Evolutionary conservation across 805 yeast species (phyloP), one percentile per base, ranked within the genome.

Genomic region (Candida montana): DNA sequence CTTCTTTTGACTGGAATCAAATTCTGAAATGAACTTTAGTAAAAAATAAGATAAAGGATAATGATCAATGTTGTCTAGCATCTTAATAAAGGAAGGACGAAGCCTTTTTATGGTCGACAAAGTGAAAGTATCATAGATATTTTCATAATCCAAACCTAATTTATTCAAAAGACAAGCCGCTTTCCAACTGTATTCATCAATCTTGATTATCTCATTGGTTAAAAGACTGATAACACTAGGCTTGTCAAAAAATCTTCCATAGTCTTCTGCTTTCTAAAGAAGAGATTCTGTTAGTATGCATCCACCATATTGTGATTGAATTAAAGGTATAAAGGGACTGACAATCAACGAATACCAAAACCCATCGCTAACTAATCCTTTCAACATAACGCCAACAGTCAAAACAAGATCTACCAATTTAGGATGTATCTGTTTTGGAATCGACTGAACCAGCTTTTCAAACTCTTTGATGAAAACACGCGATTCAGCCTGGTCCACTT

Each of bases 131-230:
- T 21, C 15, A 15, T 37, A 44, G 7, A 44, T 34, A 19, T 42
- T 17, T 6, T 44, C 8, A 31, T 54, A 56, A 31, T 56, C 57
- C 33, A 50, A 52, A n/a, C 53, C 41, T 35, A 57, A 41, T 10
- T 50, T 50, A 29, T 57, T 55, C 31, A 57, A 36, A 10, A 55
- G 32, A 26, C 57, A 55, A 1, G 53, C 45, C 3, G 56, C 59
- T 40, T 55, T 57, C 61, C 61, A 57, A 21, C 57, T 54, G 26
- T 49, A 47, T 6, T 37, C 20, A 31, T 41, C 40, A 9, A 21
- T 26, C 4, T 35, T n/a, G 6, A 49, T 12, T 9, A 39, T 38
- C 20, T 47, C 49, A 0, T 47, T 40, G 4, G 48, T 27, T 26
- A 55, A 44, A 1, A 42, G 5, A 3, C 31, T 41, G 21, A 48